Conservation (phyloP, 805 yeast genomes). For the Wickerhamiella shivajii region DNA sequence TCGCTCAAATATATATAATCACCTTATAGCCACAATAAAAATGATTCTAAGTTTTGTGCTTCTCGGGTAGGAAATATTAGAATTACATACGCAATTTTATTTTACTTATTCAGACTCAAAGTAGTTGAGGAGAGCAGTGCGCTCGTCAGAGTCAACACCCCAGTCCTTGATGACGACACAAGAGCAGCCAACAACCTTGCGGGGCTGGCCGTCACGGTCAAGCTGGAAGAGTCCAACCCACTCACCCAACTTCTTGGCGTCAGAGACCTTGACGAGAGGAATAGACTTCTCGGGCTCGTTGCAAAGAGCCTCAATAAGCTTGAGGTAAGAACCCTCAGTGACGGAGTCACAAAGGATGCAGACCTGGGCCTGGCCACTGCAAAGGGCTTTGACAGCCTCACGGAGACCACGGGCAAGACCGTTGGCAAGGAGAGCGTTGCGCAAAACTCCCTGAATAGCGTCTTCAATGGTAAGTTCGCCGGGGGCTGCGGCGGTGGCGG, state of each 20-base stretch:
- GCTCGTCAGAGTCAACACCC: conserved; percentile 99
- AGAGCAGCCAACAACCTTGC: conserved; percentile 99
- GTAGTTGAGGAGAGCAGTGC: conserved; percentile 90
- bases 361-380: conserved; percentile 95
- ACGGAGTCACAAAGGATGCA: conserved; percentile 96
- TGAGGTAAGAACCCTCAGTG: conserved; percentile 91
- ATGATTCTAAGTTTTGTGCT: no score
- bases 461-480: conserved; percentile 94
- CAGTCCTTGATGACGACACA: conserved; percentile 99
- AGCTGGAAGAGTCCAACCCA: conserved; percentile 99
- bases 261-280: conserved; percentile 98
- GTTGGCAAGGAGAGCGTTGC: conserved; percentile 85
- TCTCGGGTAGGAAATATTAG: no score
- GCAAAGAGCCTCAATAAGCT: conserved; percentile 98
- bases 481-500: conserved; percentile 66
- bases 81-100: not conserved
- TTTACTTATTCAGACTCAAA: conserved; percentile 65
- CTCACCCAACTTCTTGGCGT: conserved; percentile 99
- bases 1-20: no score
- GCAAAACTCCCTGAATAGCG: conserved; percentile 93
- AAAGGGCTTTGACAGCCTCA: conserved; percentile 98
- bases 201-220: conserved; percentile 99
- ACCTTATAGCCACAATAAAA: no score
- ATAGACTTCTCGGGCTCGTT: conserved; percentile 93
- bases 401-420: conserved; percentile 99